These are phyloP conservation scores for Camellia granthamiana DNA, from an alignment of 148 eudicot species.

Conservation along the genomic window DNA sequence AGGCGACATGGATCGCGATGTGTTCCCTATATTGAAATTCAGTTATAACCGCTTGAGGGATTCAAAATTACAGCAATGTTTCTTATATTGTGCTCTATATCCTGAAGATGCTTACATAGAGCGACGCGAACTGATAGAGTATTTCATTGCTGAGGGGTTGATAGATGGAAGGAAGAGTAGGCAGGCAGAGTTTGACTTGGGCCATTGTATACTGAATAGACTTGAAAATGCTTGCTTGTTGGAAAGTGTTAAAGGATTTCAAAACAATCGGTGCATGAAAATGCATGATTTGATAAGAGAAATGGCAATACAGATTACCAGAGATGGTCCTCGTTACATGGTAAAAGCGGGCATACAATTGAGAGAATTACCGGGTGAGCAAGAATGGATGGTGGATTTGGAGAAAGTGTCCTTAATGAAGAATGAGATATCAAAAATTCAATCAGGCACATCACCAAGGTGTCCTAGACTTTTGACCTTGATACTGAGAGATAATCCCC, in stretches of 20 bases:
- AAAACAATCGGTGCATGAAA: not conserved
- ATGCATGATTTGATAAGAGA: slow-evolving; percentile 20
- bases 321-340: slow-evolving; percentile 5
- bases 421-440: not conserved
- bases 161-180: slow-evolving; percentile 16
- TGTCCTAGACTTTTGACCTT: no score
- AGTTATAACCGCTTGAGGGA: slow-evolving; percentile 25
- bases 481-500: no score
- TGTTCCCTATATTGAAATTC: slow-evolving; percentile 8
- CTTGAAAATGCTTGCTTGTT: slow-evolving; percentile 16
- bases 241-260: not conserved
- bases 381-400: slow-evolving; percentile 22
- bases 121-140: slow-evolving; percentile 8
- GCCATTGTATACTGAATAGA: slow-evolving; percentile 24
- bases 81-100: slow-evolving; percentile 24
- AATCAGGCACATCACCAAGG: not conserved
- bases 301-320: slow-evolving; percentile 1
- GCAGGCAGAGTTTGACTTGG: slow-evolving; percentile 13
- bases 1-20: slow-evolving; percentile 13
- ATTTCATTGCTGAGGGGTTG: slow-evolving; percentile 29
- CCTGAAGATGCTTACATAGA: slow-evolving; percentile 17
- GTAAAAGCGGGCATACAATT: slow-evolving; percentile 10
- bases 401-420: slow-evolving; percentile 21
- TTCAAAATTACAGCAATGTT: slow-evolving; percentile 11
- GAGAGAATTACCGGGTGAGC: slow-evolving; percentile 8